Conservation (phyloP, 768 basidiomycete species). For the Tylopilus felleus region DNA sequence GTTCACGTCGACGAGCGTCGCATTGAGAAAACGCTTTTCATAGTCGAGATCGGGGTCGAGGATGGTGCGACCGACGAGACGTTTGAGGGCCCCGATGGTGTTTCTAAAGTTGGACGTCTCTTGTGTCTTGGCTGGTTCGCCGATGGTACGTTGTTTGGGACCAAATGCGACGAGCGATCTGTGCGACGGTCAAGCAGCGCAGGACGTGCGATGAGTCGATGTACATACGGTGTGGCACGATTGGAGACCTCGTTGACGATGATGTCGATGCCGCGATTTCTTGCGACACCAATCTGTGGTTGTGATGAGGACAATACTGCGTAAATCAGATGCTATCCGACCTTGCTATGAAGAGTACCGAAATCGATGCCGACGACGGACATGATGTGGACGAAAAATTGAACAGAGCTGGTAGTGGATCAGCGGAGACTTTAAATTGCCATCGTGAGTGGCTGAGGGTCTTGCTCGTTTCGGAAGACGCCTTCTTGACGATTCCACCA, state of each 20-base stretch:
- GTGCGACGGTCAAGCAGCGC: conserved; percentile 5
- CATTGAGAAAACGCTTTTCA: conserved; percentile 92
- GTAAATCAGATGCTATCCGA: conserved; percentile 18
- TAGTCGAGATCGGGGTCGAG: conserved; percentile 77
- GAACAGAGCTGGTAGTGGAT: too few species aligned
- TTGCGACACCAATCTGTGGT: conserved; percentile 85
- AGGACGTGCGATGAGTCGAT: not conserved
- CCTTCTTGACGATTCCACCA: conserved; percentile 28
- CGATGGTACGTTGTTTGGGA: conserved; percentile 84
- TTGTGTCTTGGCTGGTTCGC: conserved; percentile 94
- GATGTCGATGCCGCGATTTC: conserved; percentile 97
- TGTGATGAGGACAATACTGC: not conserved
- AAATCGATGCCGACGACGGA: conserved; percentile 95
- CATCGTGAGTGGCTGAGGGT: conserved; percentile 19
- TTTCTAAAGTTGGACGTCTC: conserved; percentile 98
- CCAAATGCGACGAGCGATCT: conserved; percentile 96
- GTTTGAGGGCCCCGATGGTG: conserved; percentile 90
- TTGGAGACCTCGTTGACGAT: conserved; percentile 98
- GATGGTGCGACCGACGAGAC: conserved; percentile 80
- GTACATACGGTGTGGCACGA: conserved; percentile 87
- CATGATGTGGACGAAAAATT: conserved; percentile 40
- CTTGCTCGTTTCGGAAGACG: conserved; percentile 20
- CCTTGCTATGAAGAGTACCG: conserved; percentile 88
- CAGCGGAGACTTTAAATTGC: not conserved
- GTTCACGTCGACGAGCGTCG: conserved; percentile 76